Base-by-base conservation (phyloP, 495 filamentous ascomycete species). In the Rhizodiscina lignyota region DNA sequence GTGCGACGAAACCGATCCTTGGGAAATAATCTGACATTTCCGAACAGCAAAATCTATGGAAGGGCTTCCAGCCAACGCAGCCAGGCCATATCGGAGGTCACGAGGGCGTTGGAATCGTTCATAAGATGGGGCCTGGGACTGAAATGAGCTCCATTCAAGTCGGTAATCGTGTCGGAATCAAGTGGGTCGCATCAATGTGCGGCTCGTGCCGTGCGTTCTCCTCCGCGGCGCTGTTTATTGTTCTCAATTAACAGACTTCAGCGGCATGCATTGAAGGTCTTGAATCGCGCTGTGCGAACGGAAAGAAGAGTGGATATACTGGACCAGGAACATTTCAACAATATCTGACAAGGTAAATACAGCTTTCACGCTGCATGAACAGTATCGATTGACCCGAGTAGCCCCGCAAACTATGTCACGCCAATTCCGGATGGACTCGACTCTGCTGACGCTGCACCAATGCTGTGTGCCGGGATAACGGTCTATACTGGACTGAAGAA, bases 251-350 rank as follows among this genome's bases (percentile, higher is more conserved):
- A n/a, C n/a, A n/a, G 5, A 2, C 17, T 39, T 8, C 24, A 45
- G 40, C 54, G 2, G 45, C 74, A 4, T 79, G 75, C 42, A 58
- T 67, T 21, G 61, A 61, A 5, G 67, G 70, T 12, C 44, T 58
- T 13, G 77, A 80, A 34, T 72, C 60, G 1, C 40, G 64, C 20
- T 77, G 72, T 58, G 63, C 64, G 42, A 67, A 69, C 35, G 57
- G 43, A 37, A 51, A 51, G 45, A 32, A 49, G 10, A 43, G 38
- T 5, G 48, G 64, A 17, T 68, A 66, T 51, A 65, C 66, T 40
- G 58, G 60, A 18, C 74, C 74, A 0, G 76, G 77, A 21, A 83
- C 75, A 18, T 82, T 83, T 53, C 75, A 79, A 50, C 71, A 80
- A 52, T 83, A 79, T 45, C 64, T 67, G 12, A 39, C 76, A 1